Conservation (phyloP, 306 rosid genomes). For the Rosa chinensis region DNA sequence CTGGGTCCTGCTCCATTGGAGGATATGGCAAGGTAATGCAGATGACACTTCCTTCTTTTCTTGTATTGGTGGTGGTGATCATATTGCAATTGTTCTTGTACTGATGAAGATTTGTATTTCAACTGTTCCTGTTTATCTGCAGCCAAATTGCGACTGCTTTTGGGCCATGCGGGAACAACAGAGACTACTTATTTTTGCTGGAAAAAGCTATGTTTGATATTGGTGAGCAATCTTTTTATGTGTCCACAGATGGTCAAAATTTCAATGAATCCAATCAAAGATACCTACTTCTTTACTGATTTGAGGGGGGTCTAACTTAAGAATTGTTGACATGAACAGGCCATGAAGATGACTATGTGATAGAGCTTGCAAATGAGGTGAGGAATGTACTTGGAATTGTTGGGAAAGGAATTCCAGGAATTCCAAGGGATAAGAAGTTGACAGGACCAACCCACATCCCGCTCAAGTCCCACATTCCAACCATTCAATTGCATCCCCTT, state of each 20-base stretch:
- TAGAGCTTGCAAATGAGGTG: slow-evolving; percentile 92
- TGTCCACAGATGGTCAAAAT: not conserved
- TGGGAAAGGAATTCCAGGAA: slow-evolving; percentile 39
- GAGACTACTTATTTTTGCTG: slow-evolving; percentile 74
- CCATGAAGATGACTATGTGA: slow-evolving; percentile 77
- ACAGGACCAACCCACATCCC: slow-evolving; percentile 42
- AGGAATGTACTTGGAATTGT: slow-evolving; percentile 64
- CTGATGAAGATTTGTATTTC: not conserved
- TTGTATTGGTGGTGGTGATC: not conserved
- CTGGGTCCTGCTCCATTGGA: slow-evolving; percentile 91
- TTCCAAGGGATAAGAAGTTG: slow-evolving; percentile 52
- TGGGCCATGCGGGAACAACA: slow-evolving; percentile 96
- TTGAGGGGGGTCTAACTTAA: not conserved
- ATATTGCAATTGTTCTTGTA: not conserved
- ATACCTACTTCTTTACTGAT: not conserved
- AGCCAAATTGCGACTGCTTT: slow-evolving; percentile 96
- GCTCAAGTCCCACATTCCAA: slow-evolving; percentile 53
- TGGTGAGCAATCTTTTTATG: slow-evolving; percentile 46
- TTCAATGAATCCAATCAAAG: not conserved
- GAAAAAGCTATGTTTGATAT: slow-evolving; percentile 86
- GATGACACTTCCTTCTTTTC: not conserved
- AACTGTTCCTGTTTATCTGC: slow-evolving; percentile 11
- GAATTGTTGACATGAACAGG: slow-evolving; percentile 41
- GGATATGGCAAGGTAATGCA: slow-evolving; percentile 81
- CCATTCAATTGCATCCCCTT: slow-evolving; percentile 55